These are phyloP conservation scores for Thelephora ganbajun DNA, from an alignment of 768 basidiomycete species.

Conservation along the genomic window DNA sequence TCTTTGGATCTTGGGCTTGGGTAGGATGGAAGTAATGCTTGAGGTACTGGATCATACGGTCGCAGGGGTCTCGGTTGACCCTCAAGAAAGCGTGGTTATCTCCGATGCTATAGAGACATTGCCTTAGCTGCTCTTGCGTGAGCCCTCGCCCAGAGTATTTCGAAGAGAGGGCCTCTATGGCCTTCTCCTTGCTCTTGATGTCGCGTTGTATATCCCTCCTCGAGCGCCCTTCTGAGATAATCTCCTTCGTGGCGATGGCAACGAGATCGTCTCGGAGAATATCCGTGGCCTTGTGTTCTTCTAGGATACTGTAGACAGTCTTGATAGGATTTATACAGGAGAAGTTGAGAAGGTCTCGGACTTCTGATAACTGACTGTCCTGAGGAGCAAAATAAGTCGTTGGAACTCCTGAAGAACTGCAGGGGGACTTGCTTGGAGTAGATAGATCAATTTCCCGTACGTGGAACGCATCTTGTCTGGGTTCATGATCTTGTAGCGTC, in stretches of 20 bases:
- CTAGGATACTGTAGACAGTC: constrained; percentile 57
- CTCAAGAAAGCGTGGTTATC: constrained; percentile 85
- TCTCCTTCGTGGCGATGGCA: constrained; percentile 68
- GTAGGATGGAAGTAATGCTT: constrained; percentile 70
- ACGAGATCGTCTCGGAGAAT: constrained; percentile 69
- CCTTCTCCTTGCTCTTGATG: constrained; percentile 74
- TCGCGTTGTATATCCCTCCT: constrained; percentile 74
- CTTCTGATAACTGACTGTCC: constrained; percentile 80
- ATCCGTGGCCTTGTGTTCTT: constrained; percentile 46
- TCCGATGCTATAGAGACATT: constrained; percentile 79
- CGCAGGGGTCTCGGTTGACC: constrained; percentile 79
- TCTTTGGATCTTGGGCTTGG: constrained; percentile 45
- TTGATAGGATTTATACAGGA: constrained; percentile 67
- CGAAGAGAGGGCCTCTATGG: constrained; percentile 59
- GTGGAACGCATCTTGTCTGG: constrained; percentile 86
- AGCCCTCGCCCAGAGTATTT: constrained; percentile 48
- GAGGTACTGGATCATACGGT: constrained; percentile 65
- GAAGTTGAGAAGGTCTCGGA: constrained; percentile 68
- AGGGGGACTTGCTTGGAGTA: constrained; percentile 49
- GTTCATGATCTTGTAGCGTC: constrained; percentile 85
- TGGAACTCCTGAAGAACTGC: background rate
- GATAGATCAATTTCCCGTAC: constrained; percentile 76
- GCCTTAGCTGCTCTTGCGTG: constrained; percentile 51
- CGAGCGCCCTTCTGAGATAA: constrained; percentile 54
- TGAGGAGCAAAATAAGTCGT: constrained; percentile 18